phyloP scores from a whole-genome alignment of 495 filamentous ascomycete genomes.

The Tuber calosporum region DNA sequence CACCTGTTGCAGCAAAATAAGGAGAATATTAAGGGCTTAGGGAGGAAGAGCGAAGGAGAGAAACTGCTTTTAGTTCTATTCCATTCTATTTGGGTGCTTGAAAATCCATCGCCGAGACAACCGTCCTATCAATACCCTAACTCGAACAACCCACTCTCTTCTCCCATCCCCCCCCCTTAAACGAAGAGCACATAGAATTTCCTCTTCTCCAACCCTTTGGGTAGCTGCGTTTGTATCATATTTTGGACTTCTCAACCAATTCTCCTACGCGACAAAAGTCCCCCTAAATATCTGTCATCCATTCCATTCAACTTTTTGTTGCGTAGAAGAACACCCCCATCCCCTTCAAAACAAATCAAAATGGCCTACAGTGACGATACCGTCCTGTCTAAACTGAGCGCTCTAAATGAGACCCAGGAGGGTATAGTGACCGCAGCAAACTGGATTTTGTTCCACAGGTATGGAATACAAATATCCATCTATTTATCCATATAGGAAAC shows the following conservation, averaged over 20 bases:
- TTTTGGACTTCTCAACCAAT: slow-evolving; percentile 10
- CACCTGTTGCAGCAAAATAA: neutral
- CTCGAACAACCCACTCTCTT: slow-evolving; percentile 5
- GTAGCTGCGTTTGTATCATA: slow-evolving; percentile 12
- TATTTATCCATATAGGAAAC: neutral
- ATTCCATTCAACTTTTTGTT: slow-evolving; percentile 22
- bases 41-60: neutral
- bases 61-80: slow-evolving; percentile 3
- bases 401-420: slow-evolving; percentile 91
- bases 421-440: slow-evolving; percentile 90
- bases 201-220: neutral
- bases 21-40: neutral
- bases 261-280: slow-evolving; percentile 18
- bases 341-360: slow-evolving; percentile 12
- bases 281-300: slow-evolving; percentile 4
- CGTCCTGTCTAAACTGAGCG: slow-evolving; percentile 85
- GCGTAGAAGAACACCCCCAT: slow-evolving; percentile 15
- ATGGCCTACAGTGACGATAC: slow-evolving; percentile 96
- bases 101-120: neutral
- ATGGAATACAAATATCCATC: slow-evolving; percentile 38
- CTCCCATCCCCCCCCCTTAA: neutral
- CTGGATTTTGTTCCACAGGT: slow-evolving; percentile 99
- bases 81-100: slow-evolving; percentile 1
- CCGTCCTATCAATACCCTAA: neutral
- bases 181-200: neutral